Evolutionary conservation across 148 eudicot genomes (phyloP).

Genomic region (Nyssa sinensis): DNA sequence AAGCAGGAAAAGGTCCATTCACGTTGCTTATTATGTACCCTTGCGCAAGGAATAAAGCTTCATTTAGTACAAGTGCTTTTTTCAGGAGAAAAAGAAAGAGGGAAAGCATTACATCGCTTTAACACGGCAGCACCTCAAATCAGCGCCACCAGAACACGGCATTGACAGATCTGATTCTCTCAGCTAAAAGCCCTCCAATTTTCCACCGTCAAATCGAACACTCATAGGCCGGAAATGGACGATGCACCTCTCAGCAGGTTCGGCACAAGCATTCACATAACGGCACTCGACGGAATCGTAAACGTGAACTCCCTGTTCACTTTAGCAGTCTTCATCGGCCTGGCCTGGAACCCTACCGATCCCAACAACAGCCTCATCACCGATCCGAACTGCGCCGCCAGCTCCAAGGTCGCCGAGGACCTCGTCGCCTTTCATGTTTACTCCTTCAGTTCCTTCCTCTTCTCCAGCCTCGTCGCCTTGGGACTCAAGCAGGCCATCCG

Average conservation of each 20-base stretch:
- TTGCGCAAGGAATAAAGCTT: too few relatives aligned
- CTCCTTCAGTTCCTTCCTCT: conserved; percentile 81
- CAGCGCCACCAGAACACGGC: not conserved
- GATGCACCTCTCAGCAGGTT: conserved; percentile 1
- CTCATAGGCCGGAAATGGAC: conserved; percentile 12
- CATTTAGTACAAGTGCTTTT: too few relatives aligned
- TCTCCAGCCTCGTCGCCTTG: conserved; percentile 67
- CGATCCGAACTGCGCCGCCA: conserved; percentile 30
- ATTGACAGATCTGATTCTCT: not conserved
- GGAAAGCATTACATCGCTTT: too few relatives aligned
- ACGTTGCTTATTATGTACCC: too few relatives aligned
- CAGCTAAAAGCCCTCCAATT: not conserved
- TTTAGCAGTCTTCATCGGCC: conserved; percentile 71
- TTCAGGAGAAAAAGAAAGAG: too few relatives aligned
- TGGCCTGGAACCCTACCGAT: conserved; percentile 65
- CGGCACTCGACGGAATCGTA: conserved; percentile 68
- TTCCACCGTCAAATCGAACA: not conserved
- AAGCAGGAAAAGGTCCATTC: too few relatives aligned
- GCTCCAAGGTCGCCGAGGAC: conserved; percentile 32
- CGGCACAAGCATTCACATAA: conserved; percentile 58
- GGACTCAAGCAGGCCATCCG: conserved; percentile 72
- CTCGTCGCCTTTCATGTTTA: conserved; percentile 67
- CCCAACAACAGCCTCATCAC: conserved; percentile 44
- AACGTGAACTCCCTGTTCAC: conserved; percentile 84
- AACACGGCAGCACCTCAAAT: too few relatives aligned